Base-by-base conservation (phyloP, 2,329 filamentous ascomycete genomes). In the Aspergillus sp. region DNA sequence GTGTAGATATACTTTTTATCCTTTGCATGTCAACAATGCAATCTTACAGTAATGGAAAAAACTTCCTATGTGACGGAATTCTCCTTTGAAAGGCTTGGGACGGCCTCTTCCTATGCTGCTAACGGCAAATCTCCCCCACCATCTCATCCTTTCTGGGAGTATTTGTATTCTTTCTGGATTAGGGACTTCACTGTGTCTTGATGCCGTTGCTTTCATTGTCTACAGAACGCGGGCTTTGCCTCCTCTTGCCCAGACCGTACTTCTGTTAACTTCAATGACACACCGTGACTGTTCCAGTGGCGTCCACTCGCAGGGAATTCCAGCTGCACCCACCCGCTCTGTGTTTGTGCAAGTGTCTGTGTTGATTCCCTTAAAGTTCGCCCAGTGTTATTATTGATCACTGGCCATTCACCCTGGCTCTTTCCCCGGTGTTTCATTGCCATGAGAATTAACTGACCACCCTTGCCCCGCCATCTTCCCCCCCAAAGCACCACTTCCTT, bases 1-100 rank as follows among this genome's bases (percentile, higher is more conserved):
- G 25, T 30, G n/a, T 47, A 28, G 55, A 61, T 63, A 62, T 57
- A 63, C 23, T 57, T 59, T 36, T 36, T 36, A 5, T 36, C 4
- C 12, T 13, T 19, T 45, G 41, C 45, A 63, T 63, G 58, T 10
- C 50, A 39, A 55, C 50, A 39, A 55, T 52, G 38, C 53, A 50
- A 51, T 23, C 13, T 50, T 47, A 52, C 9, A 48, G 36, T 15
- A n/a, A 38, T 48, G 39, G 19, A 43, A 50, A 19, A 19, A 12
- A 38, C 30, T 13, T 21, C 12, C 19, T n/a, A 25, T 17, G 25
- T 9, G 13, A 50, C 47, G 43, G 38, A 28, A 48, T 32, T 23
- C 32, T 30, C 12, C 52, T 21, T n/a, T 8, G 15, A 19, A 43
- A 23, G 12, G 41, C 10, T 9, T 19, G 19, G 19, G 41, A 21